phyloP scores from a whole-genome alignment of 176 grass and related monocot species.

The Otatea glauca region DNA sequence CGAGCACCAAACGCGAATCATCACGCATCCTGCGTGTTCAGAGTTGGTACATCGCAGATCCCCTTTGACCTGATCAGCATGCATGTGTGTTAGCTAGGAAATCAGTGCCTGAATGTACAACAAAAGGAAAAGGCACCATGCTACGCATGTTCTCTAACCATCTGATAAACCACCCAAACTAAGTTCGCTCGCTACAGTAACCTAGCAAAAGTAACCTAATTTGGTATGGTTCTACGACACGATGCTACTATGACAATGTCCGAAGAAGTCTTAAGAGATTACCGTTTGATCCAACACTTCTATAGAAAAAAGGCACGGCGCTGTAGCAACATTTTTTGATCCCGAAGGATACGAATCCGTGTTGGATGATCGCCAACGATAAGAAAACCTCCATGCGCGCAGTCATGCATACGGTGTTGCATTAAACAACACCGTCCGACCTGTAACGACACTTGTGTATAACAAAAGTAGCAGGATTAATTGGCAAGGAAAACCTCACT shows the following conservation, averaged over 20 bases:
- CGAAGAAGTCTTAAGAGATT: slow-evolving; percentile 4
- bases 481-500: slow-evolving; percentile 42
- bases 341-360: slow-evolving; percentile 23
- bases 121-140: slow-evolving; percentile 23
- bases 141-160: slow-evolving; percentile 13
- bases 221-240: slow-evolving; percentile 12
- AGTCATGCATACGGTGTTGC: slow-evolving; percentile 6
- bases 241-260: background rate
- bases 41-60: slow-evolving; percentile 47
- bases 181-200: background rate
- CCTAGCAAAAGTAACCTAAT: slow-evolving; percentile 4
- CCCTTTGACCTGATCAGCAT: slow-evolving; percentile 32
- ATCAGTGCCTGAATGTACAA: slow-evolving; percentile 8
- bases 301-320: background rate
- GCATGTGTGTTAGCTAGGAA: slow-evolving; percentile 37
- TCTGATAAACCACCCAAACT: slow-evolving; percentile 17
- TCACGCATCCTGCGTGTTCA: slow-evolving; percentile 17
- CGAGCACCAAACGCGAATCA: slow-evolving; percentile 47
- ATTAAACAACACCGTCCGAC: slow-evolving; percentile 1
- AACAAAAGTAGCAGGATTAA: slow-evolving; percentile 50
- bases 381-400: background rate
- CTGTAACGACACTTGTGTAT: slow-evolving; percentile 40
- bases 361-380: slow-evolving; percentile 16
- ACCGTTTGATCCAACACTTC: slow-evolving; percentile 14
- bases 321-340: slow-evolving; percentile 34